Evolutionary conservation across 306 rosid species (phyloP), one percentile per base, ranked within the genome.

Genomic region (Potentilla sterilis): DNA sequence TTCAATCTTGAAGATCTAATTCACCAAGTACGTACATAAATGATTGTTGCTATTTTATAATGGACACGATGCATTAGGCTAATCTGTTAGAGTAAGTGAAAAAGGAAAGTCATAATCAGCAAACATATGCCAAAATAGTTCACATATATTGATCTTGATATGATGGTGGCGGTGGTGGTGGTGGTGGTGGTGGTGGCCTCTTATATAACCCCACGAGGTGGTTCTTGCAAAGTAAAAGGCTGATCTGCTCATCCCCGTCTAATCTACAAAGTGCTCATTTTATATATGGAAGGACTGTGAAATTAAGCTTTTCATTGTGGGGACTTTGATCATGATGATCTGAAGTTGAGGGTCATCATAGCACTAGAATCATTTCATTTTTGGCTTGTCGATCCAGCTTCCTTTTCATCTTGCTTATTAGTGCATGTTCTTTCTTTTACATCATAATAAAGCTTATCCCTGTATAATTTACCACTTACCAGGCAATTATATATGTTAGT

Each of bases 91-190:
- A 7, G 43, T 32, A 32, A 65, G 48, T 18, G 28, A 47, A 46
- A 24, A 4, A 14, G 58, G 4, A 46, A 52, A 69, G 59, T 69
- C 59, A 47, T 47, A 8, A 32, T 47, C 24, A 4, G 38, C 41
- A 62, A 62, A 47, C 57, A 47, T 28, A 28, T 69, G 73, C 43
- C 59, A 69, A 46, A 47, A 47, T 16, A 69, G 58, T 47, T 46
- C 22, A 47, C 43, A 21, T 19, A 52, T 22, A 34, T 62, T 34
- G 67, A 69, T 69, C 59, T 69, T 69, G 73, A 46, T 28, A 2
- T 10, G 14, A 12, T n/a, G n/a, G n/a, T n/a, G n/a, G n/a, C n/a
- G 19, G 57, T 18, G 24, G 21, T 34, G 42, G 67, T 35, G 41
- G n/a, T 28, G 13, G 22, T 35, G 73, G 21, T 9, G 75, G 7